phyloP scores from a whole-genome alignment of 2,329 filamentous ascomycete species.

The Orbilia brochopaga region DNA sequence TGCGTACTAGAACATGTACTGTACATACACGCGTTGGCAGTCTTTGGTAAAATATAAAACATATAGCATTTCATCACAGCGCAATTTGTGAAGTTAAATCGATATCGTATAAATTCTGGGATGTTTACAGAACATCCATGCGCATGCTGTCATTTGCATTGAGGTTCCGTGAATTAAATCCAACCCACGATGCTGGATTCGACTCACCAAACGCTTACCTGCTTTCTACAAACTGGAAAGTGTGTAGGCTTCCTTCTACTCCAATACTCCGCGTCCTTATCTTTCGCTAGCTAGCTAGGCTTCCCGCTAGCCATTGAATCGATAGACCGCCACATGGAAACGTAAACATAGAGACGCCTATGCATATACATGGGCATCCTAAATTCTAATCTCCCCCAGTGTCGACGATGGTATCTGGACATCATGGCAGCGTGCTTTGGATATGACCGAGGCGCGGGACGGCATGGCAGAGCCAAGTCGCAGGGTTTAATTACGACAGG shows the following conservation, averaged over 20 bases:
- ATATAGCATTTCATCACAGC: no score
- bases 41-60: no score
- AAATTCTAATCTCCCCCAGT: constrained; percentile 13
- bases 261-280: constrained; percentile 30
- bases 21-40: no score
- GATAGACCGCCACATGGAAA: constrained; percentile 34
- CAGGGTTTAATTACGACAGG: constrained; percentile 50
- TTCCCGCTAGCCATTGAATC: constrained; percentile 14
- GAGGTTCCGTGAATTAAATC: constrained; percentile 17
- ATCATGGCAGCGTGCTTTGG: constrained; percentile 12
- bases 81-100: no score
- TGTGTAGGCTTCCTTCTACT: constrained; percentile 23
- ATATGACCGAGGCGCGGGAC: constrained; percentile 18
- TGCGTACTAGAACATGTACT: constrained; percentile 11
- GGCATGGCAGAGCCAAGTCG: constrained; percentile 11
- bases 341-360: constrained; percentile 18
- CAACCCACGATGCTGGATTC: neutral
- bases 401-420: constrained; percentile 8
- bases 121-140: neutral
- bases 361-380: constrained; percentile 24
- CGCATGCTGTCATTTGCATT: constrained; percentile 13
- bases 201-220: constrained; percentile 25
- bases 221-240: constrained; percentile 28
- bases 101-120: neutral
- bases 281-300: constrained; percentile 6